Evolutionary conservation across 2,329 filamentous ascomycete species (phyloP), one percentile per base, ranked within the genome.

Genomic region (Colletotrichum spinosum): DNA sequence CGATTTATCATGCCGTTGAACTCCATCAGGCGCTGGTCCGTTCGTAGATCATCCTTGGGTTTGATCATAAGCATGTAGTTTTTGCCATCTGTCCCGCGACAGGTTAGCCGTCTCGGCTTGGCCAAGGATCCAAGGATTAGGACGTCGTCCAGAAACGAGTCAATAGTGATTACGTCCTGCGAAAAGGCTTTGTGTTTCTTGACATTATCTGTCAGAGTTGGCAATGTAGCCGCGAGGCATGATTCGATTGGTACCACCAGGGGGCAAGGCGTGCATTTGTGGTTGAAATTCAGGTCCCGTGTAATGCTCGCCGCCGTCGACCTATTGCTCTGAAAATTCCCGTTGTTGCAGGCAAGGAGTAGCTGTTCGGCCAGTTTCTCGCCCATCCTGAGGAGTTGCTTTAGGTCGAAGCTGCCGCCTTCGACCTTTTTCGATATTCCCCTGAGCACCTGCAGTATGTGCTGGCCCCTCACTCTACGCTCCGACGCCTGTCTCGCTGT

Each of bases 1-100:
- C 96, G 88, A 76, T 99, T 99, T 81, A 99, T 98, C 88, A 98
- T 96, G 50, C 91, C 90, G 76, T 98, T 99, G 83, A 99, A 99
- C 75, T 99, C 97, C 94, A 99, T 99, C 17, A 99, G 88, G 55
- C 96, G 93, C 77, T 98, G 95, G 73, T 99, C 97, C 70, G 97
- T 99, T 55, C 96, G 91, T 33, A 99, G 86, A 76, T 99, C 97
- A 75, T 99, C 96, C 77, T 98, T 98, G 8, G 96, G 97, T 74
- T 99, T 99, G 82, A 97, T 97, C 60, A 99, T 85, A 8, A 99
- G 87, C 69, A 93, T 92, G 76, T 99, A 99, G 15, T 86, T 85
- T 64, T 91, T 91, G 8, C 97, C 96, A 77, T 99, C 94, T 0
- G 92, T 95, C 0, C 95, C 96, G 59, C 92, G 88, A 7, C 96